Evolutionary conservation across 1,284 basidiomycete genomes (phyloP), one percentile per base, ranked within the genome.

Genomic region (Malassezia obtusa): DNA sequence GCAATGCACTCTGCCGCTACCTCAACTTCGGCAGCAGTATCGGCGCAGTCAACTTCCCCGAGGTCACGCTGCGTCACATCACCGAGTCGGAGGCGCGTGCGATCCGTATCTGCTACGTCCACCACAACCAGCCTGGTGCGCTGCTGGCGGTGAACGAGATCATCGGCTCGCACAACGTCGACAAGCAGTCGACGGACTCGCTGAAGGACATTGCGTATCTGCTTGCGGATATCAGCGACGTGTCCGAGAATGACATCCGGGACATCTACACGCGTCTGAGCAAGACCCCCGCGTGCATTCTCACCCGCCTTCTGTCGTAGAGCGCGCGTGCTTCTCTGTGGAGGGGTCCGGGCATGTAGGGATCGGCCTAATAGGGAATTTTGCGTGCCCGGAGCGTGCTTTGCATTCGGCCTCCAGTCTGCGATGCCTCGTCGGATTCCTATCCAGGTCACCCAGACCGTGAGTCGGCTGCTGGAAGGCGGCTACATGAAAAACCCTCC

Each of bases 41-140:
- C 49, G 89, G 90, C 43, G 83, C 89, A 1, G 92, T 98, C 80
- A 96, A 98, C 79, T 96, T 99, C 83, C 92, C 92, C 57, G 94
- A 98, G 78, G 92, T 99, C 67, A 88, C 92, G 77, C 80, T 99
- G 36, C 86, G 92, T 57, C 92, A 95, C 71, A 84, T 88, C 15
- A 77, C 76, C 36, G 75, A 77, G 49, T 82, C 83, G 11, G 90
- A 94, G 39, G 83, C 87, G 57, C 82, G 83, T 67, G 80, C 84
- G 64, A 84, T 96, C 63, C 86, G 92, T 61, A 79, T 99, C 41
- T 98, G 94, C 78, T 84, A 96, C 77, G 87, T 96, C 46, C 92
- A 99, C 80, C 83, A 82, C 76, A 98, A 98, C 78, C 86, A 92
- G 77, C 94, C 94, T 40, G 92, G 92, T 81, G 91, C 96, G 46